Percentiles rank a stretch among this genome's conserved stretches.
These are phyloP conservation scores for Chytridium lagenaria DNA, from an alignment of 371 early-diverging fungal species.

Conservation along the genomic window DNA sequence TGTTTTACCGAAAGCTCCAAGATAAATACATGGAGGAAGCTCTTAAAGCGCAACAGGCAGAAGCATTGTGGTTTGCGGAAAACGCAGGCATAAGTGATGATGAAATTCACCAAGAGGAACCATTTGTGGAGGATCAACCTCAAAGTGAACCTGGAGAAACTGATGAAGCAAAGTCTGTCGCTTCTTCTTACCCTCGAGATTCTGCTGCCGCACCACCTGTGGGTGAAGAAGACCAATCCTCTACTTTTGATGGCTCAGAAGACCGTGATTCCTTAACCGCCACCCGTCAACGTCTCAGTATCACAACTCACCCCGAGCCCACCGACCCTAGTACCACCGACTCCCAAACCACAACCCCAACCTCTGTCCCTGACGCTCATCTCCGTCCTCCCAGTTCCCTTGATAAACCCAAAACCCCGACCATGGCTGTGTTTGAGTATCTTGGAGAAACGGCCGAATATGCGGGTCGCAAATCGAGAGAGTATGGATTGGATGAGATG, in stretches of 20 bases:
- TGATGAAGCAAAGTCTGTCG: not conserved
- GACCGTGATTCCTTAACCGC: not conserved
- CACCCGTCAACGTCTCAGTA: not conserved
- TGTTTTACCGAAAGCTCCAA: not conserved
- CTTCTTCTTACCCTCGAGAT: not conserved
- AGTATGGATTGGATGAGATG: constrained; percentile 43
- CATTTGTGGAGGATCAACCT: not conserved
- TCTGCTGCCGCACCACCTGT: not conserved
- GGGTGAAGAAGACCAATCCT: not conserved
- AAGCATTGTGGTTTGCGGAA: constrained; percentile 16
- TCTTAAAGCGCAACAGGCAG: not conserved
- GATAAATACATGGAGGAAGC: constrained; percentile 17
- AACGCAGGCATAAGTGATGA: constrained; percentile 9
- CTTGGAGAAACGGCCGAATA: constrained; percentile 41
- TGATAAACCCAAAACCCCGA: not conserved
- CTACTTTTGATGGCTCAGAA: not conserved
- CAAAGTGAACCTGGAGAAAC: not conserved
- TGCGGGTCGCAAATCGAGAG: constrained; percentile 39
- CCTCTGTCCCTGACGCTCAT: not conserved
- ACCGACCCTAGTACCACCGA: not conserved
- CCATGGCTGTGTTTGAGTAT: constrained; percentile 35
- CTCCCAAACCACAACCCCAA: not conserved
- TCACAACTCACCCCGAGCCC: not conserved
- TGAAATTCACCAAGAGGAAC: not conserved
- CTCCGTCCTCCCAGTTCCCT: not conserved